Evolutionary conservation across 148 eudicot genomes (phyloP).

Genomic region (Gaultheria prostrata): DNA sequence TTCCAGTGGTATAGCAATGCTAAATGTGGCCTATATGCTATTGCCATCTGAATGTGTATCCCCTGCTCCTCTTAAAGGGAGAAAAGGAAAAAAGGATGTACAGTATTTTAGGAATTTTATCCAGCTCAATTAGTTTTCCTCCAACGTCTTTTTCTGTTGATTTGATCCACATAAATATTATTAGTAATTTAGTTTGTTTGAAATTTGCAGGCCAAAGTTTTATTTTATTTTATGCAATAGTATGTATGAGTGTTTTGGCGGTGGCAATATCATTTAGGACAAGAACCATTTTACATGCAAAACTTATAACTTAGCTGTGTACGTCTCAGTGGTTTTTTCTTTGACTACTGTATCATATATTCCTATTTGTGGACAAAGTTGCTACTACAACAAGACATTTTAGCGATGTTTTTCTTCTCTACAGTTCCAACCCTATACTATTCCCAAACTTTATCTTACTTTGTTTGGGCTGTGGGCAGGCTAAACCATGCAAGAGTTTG

Average conservation of each 20-base stretch:
- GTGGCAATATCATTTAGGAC: neutral
- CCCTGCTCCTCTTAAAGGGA: neutral
- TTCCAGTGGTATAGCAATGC: neutral
- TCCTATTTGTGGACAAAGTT: slow-evolving; percentile 1
- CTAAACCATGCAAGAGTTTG: slow-evolving; percentile 83
- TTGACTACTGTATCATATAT: neutral
- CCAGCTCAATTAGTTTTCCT: neutral
- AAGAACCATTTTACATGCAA: neutral
- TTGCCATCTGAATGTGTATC: neutral
- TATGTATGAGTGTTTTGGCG: neutral
- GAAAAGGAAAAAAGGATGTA: neutral
- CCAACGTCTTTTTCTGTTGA: neutral
- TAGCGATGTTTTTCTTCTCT: neutral
- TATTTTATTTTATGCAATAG: neutral
- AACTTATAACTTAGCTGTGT: neutral
- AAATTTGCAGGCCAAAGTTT: neutral
- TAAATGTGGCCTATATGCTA: neutral
- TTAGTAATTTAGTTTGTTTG: neutral
- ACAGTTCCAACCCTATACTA: too few species aligned
- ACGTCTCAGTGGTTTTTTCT: neutral
- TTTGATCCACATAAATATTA: neutral
- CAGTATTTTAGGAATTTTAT: neutral
- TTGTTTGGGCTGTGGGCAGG: slow-evolving; percentile 58
- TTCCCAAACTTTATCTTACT: neutral
- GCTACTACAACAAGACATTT: neutral